Evolutionary conservation across 2,329 filamentous ascomycete genomes (phyloP), one percentile per base, ranked within the genome.

Genomic region (Neonectria punicea): DNA sequence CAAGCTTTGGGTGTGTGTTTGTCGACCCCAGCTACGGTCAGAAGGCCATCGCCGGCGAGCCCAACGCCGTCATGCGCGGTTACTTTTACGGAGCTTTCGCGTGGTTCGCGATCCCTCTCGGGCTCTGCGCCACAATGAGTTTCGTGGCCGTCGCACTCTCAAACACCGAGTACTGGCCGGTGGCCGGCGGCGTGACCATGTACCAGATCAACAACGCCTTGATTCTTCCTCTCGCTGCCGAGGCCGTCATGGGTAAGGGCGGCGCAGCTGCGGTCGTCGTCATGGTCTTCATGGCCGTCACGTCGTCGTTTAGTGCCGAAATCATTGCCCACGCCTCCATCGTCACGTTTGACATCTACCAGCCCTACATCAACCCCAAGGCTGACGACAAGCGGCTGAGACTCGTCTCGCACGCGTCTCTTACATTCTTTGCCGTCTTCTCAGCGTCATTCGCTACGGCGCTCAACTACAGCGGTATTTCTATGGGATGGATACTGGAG

Each of bases 101-200:
- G 58, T 97, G 93, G 93, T 97, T 97, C 72, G 93, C 93, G 2
- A 95, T 97, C 59, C 94, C 94, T 0, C 97, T 92, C 91, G 84
- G 97, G 11, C 91, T 90, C 3, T 93, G 93, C 2, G 97, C 92
- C 0, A 96, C 93, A 1, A 92, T 97, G 88, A 93, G 94, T 7
- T 25, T 4, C 1, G 9, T 50, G 3, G 1, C 87, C n/a, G 11
- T 36, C 22, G 22, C 84, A 64, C 90, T 89, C 67, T 90, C 91
- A 0, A 81, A 83, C 8, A 44, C 41, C 41, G 41, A 44, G 22
- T 13, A 44, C 32, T 63, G 64, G 55, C 56, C 5, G 53, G 41
- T 44, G 41, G 41, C 41, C 41, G 41, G 41, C 18, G 41, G 41
- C 41, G 41, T 66, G 64, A 66, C 61, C 9, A 54, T 10, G 53